Base-by-base conservation (phyloP, 2,329 filamentous ascomycete genomes). In the Arthrinium puccinioides region DNA sequence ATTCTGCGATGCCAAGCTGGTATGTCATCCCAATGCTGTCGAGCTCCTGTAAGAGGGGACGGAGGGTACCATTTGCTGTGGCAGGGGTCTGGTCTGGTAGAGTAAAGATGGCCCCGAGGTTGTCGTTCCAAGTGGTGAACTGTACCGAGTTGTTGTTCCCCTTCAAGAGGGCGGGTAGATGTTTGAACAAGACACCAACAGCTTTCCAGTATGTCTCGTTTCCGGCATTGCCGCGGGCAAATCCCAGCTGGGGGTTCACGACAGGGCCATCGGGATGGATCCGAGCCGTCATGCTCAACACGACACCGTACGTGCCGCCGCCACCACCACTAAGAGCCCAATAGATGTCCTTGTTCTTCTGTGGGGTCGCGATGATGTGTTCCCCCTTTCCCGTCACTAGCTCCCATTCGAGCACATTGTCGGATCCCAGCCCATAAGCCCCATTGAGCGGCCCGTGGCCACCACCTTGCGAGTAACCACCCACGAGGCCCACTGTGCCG, bases 271-370 rank as follows among this genome's bases (percentile, higher is more conserved):
- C 66, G 1, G 62, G 54, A 49, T 76, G 62, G 2, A 68, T 64
- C 39, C 69, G 70, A 26, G 67, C 57, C 1, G 72, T 79, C 54
- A 79, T 62, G 6, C 69, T 71, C 10, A 67, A 53, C 3, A 80
- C 72, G 3, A 81, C 61, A 4, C 63, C 77, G 44, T 71, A 82
- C 24, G 66, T 79, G 9, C 75, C 73, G 9, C 67, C 71, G 2
- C 78, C 76, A 1, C 77, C 76, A 5, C 76, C 76, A 36, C 63
- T 63, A 2, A 81, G 55, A 2, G 78, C 79, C 77, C 76, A 84
- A 59, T 75, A 82, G 2, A 83, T 60, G 36, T 82, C 77, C 0
- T 59, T 40, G 44, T 81, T 72, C 23, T 67, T 43, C 0, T 49
- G 49, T 1, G 59, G 62, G 6, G 62, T 69, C 0, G 74, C 75